Conservation (phyloP, 2,329 filamentous ascomycete genomes). For the Phaeoacremonium minimum region DNA sequence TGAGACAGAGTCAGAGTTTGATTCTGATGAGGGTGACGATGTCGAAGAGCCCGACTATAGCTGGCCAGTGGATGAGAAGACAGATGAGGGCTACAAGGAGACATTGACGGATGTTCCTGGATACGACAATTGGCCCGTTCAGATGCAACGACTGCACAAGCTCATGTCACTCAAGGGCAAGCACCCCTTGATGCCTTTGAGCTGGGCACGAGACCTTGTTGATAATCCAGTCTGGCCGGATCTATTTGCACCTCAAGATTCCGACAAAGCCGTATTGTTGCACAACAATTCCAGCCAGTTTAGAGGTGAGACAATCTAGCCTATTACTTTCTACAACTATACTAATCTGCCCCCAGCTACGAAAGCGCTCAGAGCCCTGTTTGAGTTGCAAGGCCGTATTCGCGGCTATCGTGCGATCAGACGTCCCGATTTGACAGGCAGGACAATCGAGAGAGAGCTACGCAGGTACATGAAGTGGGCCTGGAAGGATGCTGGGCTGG, state of each 20-base stretch:
- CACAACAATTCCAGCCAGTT: conserved; percentile 19
- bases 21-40: not conserved
- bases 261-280: conserved; percentile 18
- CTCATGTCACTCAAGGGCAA: conserved; percentile 26
- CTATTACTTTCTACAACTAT: too few species aligned
- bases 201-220: conserved; percentile 23
- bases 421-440: conserved; percentile 17
- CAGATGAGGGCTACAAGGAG: conserved; percentile 12
- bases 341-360: conserved; percentile 16
- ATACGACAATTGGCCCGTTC: conserved; percentile 20
- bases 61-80: conserved; percentile 8
- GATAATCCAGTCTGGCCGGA: conserved; percentile 25
- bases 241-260: conserved; percentile 20
- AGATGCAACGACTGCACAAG: conserved; percentile 24
- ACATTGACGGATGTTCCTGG: conserved; percentile 8
- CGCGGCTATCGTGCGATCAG: conserved; percentile 23
- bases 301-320: conserved; percentile 13
- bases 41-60: conserved; percentile 10
- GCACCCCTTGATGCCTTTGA: conserved; percentile 26
- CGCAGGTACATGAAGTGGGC: conserved; percentile 25
- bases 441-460: conserved; percentile 21
- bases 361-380: conserved; percentile 25
- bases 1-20: not conserved
- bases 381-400: conserved; percentile 24
- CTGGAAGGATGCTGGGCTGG: conserved; percentile 21